Evolutionary conservation across 345 rosid genomes (phyloP).

Genomic region (Firmiana major): DNA sequence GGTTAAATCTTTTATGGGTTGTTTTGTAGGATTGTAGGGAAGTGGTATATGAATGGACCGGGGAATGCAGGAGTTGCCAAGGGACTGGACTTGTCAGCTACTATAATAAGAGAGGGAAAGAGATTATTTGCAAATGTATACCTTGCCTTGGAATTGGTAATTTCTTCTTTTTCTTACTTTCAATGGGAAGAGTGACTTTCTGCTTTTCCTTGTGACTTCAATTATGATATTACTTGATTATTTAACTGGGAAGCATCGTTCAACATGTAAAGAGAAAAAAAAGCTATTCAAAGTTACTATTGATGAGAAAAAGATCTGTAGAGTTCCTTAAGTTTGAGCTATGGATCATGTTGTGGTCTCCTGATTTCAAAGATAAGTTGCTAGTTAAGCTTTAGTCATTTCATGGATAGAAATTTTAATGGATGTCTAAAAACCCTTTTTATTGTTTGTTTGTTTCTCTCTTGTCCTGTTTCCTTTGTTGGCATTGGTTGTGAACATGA

Average conservation of each 20-base stretch:
- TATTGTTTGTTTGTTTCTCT: neutral
- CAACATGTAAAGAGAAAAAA: neutral
- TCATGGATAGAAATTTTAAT: neutral
- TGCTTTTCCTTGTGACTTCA: neutral
- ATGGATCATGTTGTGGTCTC: neutral
- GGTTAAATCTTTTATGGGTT: neutral
- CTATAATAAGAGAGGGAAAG: slow-evolving; percentile 77
- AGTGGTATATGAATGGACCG: slow-evolving; percentile 96
- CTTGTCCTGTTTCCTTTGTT: neutral
- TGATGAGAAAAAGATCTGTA: neutral
- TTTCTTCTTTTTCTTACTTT: slow-evolving; percentile 12
- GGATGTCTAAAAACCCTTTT: neutral
- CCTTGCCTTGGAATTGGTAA: slow-evolving; percentile 89
- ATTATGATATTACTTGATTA: neutral
- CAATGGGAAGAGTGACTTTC: neutral
- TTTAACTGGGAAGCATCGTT: neutral
- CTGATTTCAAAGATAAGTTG: neutral
- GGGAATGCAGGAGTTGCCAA: slow-evolving; percentile 85
- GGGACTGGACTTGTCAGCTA: slow-evolving; percentile 82
- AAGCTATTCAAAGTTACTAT: neutral
- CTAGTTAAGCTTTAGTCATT: neutral
- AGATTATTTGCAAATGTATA: slow-evolving; percentile 76
- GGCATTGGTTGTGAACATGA: neutral
- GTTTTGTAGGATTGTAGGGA: slow-evolving; percentile 66
- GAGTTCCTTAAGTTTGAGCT: neutral